Base-by-base conservation (phyloP, 495 filamentous ascomycete species). In the Penicillium subrubescens region DNA sequence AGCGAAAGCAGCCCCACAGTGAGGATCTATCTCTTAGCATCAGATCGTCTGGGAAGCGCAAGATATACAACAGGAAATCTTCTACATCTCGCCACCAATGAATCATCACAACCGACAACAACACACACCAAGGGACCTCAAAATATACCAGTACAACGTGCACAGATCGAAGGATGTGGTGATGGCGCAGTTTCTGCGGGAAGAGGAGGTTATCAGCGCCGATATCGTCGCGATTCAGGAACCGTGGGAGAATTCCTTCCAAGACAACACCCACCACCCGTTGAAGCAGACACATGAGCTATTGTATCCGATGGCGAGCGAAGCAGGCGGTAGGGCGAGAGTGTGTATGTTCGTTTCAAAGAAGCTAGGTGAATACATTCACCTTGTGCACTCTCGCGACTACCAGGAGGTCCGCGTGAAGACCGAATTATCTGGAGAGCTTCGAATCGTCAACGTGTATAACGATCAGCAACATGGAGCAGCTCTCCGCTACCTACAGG, bases 111-210 rank as follows among this genome's bases (percentile, higher is more conserved):
- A 5, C 46, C 4, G 12, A 3, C 19, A 50, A 2, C 23, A 27
- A 50, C 46, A 25, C 4, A 50, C 21, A 8, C 5, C 7, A 27
- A 57, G 31, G n/a, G 34, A 27, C 2, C 25, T 27, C 25, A 27
- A 27, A 27, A 27, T 4, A 27, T 27, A 27, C 4, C 25, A 27
- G 29, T 70, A 72, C 25, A 72, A 72, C 43, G 51, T 57, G 17
- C 53, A 66, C 31, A 37, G 58, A 44, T 65, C 62, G 8, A 65
- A 64, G 19, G 70, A 70, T 19, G 35, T 48, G 19, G 64, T 72
- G 0, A 44, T 44, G 41, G 41, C 41, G 17, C 41, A 44, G 17
- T 44, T 44, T 5, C 41, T 44, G 10, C 41, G 41, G 0, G 41
- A 44, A 19, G 17, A 44, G 17, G 41, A 44, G 0, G 41, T 44